Conservation (phyloP, 495 filamentous ascomycete genomes). For the Penicillium argentinense region DNA sequence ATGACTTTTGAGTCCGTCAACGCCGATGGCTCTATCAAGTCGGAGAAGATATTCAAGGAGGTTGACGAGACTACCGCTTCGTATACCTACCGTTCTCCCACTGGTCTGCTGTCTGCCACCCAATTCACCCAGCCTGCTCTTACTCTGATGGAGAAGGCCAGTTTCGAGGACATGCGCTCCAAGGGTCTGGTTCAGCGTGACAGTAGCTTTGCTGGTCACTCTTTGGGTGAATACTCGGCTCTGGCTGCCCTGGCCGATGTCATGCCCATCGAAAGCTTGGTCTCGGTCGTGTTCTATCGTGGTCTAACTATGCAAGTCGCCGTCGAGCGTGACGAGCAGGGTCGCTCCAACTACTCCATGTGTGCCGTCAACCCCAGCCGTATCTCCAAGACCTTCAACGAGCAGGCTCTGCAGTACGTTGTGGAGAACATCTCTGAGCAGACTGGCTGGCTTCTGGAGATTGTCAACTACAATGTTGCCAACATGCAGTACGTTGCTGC, state of each 20-base stretch:
- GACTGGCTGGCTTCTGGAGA: slow-evolving; percentile 93
- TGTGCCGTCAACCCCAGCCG: slow-evolving; percentile 97
- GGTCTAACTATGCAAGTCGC: slow-evolving; percentile 99
- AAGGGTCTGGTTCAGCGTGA: slow-evolving; percentile 95
- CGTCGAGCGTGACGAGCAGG: slow-evolving; percentile 89
- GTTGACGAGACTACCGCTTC: slow-evolving; percentile 87
- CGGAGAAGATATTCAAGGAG: slow-evolving; percentile 99
- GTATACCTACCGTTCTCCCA: slow-evolving; percentile 95
- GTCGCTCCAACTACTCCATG: slow-evolving; percentile 97
- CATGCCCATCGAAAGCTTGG: slow-evolving; percentile 97
- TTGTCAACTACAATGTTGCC: slow-evolving; percentile 98
- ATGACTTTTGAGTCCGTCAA: slow-evolving; percentile 99
- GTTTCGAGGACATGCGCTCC: slow-evolving; percentile 97
- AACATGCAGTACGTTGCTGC: slow-evolving; percentile 99
- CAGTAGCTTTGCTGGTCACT: slow-evolving; percentile 97
- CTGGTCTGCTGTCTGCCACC: slow-evolving; percentile 92
- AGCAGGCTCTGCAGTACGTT: slow-evolving; percentile 92
- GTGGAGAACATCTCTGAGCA: slow-evolving; percentile 89
- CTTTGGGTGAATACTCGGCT: slow-evolving; percentile 96
- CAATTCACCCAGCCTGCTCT: slow-evolving; percentile 98
- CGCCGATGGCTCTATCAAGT: slow-evolving; percentile 87
- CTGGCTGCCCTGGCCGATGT: slow-evolving; percentile 96
- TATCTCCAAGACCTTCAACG: slow-evolving; percentile 97
- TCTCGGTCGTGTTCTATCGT: slow-evolving; percentile 98
- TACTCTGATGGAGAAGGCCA: slow-evolving; percentile 99